Evolutionary conservation across 2,329 filamentous ascomycete genomes (phyloP).

Genomic region (Penicillium sp.): DNA sequence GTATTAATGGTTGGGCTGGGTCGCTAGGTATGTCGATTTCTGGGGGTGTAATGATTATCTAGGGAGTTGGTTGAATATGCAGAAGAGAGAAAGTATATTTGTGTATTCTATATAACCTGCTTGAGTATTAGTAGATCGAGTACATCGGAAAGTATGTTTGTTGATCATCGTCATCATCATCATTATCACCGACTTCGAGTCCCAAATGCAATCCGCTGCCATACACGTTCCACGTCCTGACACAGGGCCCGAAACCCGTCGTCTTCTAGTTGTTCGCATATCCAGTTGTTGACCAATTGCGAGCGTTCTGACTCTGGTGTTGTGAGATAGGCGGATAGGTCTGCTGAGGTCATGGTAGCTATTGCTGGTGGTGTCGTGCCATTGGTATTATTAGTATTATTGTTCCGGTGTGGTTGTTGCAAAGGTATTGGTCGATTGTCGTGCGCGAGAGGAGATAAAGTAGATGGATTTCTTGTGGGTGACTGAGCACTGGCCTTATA

Average conservation of each 20-base stretch:
- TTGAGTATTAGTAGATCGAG: neutral
- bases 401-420: neutral
- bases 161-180: no score
- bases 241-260: slow-evolving; percentile 38
- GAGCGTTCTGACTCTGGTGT: slow-evolving; percentile 29
- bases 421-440: neutral
- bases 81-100: neutral
- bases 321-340: slow-evolving; percentile 30
- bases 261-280: slow-evolving; percentile 40
- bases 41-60: neutral
- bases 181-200: slow-evolving; percentile 12
- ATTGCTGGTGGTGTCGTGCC: neutral
- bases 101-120: neutral
- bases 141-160: neutral
- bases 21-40: neutral
- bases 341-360: slow-evolving; percentile 14
- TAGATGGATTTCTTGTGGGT: neutral
- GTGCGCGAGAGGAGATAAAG: neutral
- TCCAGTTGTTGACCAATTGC: slow-evolving; percentile 35
- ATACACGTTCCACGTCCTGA: slow-evolving; percentile 38
- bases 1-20: no score
- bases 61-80: neutral
- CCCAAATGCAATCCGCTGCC: slow-evolving; percentile 39
- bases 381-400: neutral
- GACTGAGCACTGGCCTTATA: neutral